Evolutionary conservation across 805 yeast species (phyloP), one percentile per base, ranked within the genome.

Genomic region (Yarrowia hollandica): DNA sequence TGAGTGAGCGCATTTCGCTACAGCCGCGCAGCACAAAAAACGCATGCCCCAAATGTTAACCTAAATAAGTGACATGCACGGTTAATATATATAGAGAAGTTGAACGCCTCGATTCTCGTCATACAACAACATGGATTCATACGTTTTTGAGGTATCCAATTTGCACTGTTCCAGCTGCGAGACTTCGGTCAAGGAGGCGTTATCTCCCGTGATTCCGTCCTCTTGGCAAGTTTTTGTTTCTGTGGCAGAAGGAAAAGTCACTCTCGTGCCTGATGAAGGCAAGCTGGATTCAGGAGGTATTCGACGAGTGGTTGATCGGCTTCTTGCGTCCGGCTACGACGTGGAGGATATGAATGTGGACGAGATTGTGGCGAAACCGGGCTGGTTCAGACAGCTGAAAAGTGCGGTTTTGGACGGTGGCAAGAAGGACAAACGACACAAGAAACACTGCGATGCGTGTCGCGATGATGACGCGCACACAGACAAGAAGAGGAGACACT

Each of bases 321-420:
- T 52, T 5, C 22, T 35, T 1, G 58, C 31, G 25, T 35, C 44
- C n/a, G 58, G 58, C 7, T 52, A 35, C 44, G 58, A 52, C n/a
- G 58, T 58, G 5, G 59, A 60, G 30, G 61, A 60, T 23, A 38
- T 38, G 16, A 44, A 75, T 75, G 79, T 76, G 9, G 50, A 50
- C 25, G 41, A 60, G 15, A 25, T 52, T 18, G 35, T 35, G n/a
- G 44, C 58, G 8, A 35, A 35, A 35, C 42, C 42, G 26, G 58
- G 58, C 39, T 52, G 58, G 58, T 52, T 52, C 35, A 16, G 44
- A 23, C 55, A 48, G 55, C 22, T 48, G 35, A 44, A 44, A 22
- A 48, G 55, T 21, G 44, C 35, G 4, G 23, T 37, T 12, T 35
- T 52, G 15, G 42, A 35, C 5, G 44, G 41, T 22, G 41, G 44